Evolutionary conservation across 768 basidiomycete species (phyloP).

Genomic region (Tricholoma bakamatsutake): DNA sequence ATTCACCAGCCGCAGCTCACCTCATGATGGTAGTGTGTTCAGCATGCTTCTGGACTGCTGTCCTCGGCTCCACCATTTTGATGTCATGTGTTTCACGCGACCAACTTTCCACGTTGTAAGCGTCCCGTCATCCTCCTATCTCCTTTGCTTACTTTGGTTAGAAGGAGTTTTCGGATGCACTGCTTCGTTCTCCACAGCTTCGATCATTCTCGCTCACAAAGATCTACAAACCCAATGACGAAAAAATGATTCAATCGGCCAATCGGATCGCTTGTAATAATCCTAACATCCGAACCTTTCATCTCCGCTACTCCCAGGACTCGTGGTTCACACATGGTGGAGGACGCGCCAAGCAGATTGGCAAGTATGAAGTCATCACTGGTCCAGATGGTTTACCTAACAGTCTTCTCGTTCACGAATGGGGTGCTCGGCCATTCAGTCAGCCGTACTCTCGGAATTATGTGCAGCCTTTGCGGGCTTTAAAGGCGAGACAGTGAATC

Average conservation of each 20-base stretch:
- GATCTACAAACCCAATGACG: conserved; percentile 29
- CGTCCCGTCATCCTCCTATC: not conserved
- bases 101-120: conserved; percentile 31
- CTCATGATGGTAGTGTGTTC: conserved; percentile 25
- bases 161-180: conserved; percentile 27
- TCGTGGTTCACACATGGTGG: conserved; percentile 30
- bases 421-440: conserved; percentile 14
- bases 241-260: conserved; percentile 27
- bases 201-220: conserved; percentile 31
- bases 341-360: conserved; percentile 27
- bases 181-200: conserved; percentile 22
- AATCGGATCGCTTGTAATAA: conserved; percentile 25
- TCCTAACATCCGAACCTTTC: conserved; percentile 25
- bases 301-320: conserved; percentile 27
- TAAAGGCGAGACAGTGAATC: conserved; percentile 10
- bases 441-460: conserved; percentile 11
- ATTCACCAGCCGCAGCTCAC: conserved; percentile 18
- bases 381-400: conserved; percentile 9
- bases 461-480: conserved; percentile 10
- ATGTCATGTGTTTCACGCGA: conserved; percentile 30
- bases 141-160: conserved; percentile 4
- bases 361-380: conserved; percentile 22
- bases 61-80: conserved; percentile 26
- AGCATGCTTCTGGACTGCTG: conserved; percentile 22
- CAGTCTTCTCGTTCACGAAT: conserved; percentile 11